Conservation (phyloP, 192 early-diverging fungal genomes). For the Coemansia guatemalensis region DNA sequence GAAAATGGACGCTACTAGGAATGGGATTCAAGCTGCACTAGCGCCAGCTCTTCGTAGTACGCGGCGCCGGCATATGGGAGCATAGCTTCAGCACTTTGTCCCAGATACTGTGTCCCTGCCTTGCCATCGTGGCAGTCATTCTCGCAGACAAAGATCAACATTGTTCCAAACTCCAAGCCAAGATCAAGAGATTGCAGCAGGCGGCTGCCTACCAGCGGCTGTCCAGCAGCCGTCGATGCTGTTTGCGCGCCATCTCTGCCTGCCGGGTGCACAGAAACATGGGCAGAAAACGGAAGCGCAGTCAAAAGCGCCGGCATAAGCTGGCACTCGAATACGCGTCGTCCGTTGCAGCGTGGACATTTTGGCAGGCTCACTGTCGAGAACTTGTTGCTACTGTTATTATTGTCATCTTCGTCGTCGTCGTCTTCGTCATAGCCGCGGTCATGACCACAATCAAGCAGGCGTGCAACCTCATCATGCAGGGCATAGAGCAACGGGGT, state of each 20-base stretch:
- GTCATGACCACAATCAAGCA: conserved; percentile 26
- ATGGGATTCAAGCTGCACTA: conserved; percentile 43
- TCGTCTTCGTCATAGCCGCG: conserved; percentile 16
- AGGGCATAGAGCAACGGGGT: conserved; percentile 66
- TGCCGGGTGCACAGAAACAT: conserved; percentile 14
- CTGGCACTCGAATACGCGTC: conserved; percentile 86
- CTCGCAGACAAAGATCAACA: conserved; percentile 76
- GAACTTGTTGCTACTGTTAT: conserved; percentile 18
- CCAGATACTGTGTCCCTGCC: conserved; percentile 28
- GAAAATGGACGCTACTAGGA: not conserved
- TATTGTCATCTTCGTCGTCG: conserved; percentile 16
- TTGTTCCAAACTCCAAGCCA: conserved; percentile 90
- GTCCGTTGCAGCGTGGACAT: conserved; percentile 67
- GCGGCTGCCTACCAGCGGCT: conserved; percentile 22
- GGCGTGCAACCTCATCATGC: conserved; percentile 53
- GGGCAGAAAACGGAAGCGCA: conserved; percentile 63
- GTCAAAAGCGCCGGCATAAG: conserved; percentile 86
- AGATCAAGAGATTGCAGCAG: conserved; percentile 56
- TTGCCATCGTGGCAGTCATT: conserved; percentile 69
- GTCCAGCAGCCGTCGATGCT: not conserved
- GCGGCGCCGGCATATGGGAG: conserved; percentile 12
- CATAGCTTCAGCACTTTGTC: conserved; percentile 20
- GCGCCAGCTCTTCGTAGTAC: conserved; percentile 43
- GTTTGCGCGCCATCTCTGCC: not conserved
- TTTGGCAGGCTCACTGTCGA: conserved; percentile 52